Conservation (phyloP, 2,329 filamentous ascomycete genomes). For the Trichoderma atrobrunneum region DNA sequence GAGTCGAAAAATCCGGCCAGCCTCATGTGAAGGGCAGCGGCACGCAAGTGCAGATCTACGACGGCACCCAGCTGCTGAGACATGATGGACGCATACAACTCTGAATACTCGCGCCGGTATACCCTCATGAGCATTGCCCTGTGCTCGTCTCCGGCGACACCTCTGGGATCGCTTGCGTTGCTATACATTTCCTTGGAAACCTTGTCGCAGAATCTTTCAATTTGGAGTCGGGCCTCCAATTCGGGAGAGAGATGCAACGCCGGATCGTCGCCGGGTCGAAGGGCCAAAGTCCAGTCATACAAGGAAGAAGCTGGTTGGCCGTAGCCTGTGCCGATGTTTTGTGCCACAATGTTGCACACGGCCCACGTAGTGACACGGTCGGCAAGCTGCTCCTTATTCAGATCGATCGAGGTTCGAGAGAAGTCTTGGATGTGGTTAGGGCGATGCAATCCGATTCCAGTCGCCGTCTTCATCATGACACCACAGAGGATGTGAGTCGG, state of each 20-base stretch:
- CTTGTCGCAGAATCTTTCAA: constrained; percentile 74
- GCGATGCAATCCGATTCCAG: constrained; percentile 77
- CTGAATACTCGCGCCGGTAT: constrained; percentile 62
- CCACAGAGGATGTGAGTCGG: constrained; percentile 79
- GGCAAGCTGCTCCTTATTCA: constrained; percentile 75
- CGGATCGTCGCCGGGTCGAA: constrained; percentile 57
- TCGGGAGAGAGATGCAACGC: constrained; percentile 59
- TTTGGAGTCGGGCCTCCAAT: constrained; percentile 65
- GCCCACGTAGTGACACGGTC: constrained; percentile 81
- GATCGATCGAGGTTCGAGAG: constrained; percentile 68
- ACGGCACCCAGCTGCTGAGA: constrained; percentile 58
- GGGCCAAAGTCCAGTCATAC: constrained; percentile 71
- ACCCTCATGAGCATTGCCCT: constrained; percentile 65
- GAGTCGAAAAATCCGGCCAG: constrained; percentile 80
- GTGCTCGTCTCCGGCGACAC: constrained; percentile 65
- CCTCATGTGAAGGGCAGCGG: constrained; percentile 71
- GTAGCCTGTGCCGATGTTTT: constrained; percentile 78
- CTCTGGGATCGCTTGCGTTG: constrained; percentile 69
- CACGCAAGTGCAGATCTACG: constrained; percentile 65
- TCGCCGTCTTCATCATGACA: constrained; percentile 84
- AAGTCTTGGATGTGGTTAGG: constrained; percentile 83
- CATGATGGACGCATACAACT: constrained; percentile 59
- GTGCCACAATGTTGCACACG: constrained; percentile 79
- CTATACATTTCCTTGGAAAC: constrained; percentile 78
- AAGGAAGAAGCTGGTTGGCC: constrained; percentile 76